Percentiles rank a stretch among this genome's conserved stretches.
phyloP scores from a whole-genome alignment of 805 yeast species.

The Alloascoidea africana region DNA sequence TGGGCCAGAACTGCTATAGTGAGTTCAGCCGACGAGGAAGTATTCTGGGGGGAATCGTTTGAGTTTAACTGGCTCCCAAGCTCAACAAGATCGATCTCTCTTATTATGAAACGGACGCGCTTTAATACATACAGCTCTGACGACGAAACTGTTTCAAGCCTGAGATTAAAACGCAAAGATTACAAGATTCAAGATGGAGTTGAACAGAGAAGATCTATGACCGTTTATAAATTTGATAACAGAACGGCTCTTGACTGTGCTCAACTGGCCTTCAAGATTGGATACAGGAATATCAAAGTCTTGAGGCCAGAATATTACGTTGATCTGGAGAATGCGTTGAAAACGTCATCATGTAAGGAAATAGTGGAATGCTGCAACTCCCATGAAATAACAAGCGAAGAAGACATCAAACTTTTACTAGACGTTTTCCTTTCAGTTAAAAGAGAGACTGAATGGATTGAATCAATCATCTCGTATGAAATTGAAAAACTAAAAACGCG shows the following conservation, averaged over 20 bases:
- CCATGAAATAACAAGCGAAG: conserved; percentile 8
- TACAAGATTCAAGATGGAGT: conserved; percentile 11
- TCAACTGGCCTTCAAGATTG: background rate
- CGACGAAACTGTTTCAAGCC: conserved; percentile 32
- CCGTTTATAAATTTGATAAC: conserved; percentile 21
- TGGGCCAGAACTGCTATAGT: conserved; percentile 71
- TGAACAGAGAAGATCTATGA: conserved; percentile 31
- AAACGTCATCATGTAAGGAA: conserved; percentile 33
- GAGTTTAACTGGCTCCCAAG: conserved; percentile 38
- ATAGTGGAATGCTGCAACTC: conserved; percentile 32
- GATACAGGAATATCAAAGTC: conserved; percentile 12
- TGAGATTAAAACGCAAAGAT: conserved; percentile 16
- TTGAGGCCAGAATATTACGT: conserved; percentile 45
- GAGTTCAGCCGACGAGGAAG: conserved; percentile 27
- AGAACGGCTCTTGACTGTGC: conserved; percentile 9
- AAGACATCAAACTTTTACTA: conserved; percentile 28
- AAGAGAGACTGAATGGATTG: conserved; percentile 60
- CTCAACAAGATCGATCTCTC: background rate
- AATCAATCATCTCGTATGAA: conserved; percentile 52
- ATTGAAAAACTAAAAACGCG: conserved; percentile 17
- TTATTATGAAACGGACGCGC: conserved; percentile 7
- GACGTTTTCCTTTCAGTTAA: conserved; percentile 64
- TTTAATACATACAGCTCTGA: conserved; percentile 18
- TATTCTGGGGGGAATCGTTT: conserved; percentile 79
- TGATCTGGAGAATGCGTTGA: conserved; percentile 45